Conservation (phyloP, 306 rosid species). For the Acacia crassicarpa region DNA sequence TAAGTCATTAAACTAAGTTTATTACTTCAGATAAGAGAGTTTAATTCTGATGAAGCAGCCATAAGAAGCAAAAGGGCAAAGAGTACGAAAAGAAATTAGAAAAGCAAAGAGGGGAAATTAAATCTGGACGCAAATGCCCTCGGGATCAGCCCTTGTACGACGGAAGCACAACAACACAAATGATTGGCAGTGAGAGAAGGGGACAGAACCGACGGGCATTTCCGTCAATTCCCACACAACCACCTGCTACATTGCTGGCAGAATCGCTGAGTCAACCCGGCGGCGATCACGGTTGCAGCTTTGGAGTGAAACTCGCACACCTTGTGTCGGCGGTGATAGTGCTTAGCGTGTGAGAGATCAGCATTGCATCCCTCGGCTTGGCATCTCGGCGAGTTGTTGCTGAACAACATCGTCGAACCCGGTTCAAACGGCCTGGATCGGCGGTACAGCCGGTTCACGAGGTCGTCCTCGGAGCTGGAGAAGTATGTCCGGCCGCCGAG, state of each 20-base stretch:
- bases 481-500: constrained; percentile 76
- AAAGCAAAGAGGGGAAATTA: constrained; percentile 13
- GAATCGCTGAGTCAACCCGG: constrained; percentile 89
- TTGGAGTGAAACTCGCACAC: constrained; percentile 90
- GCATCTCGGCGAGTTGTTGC: constrained; percentile 48
- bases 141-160: constrained; percentile 26
- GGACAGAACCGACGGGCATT: constrained; percentile 20
- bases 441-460: constrained; percentile 57
- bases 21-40: background rate
- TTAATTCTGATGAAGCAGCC: constrained; percentile 1
- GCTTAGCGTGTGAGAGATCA: constrained; percentile 69
- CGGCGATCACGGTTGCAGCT: constrained; percentile 70
- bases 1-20: background rate
- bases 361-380: constrained; percentile 82
- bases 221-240: background rate
- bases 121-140: constrained; percentile 48
- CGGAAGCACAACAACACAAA: constrained; percentile 5
- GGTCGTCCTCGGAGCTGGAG: constrained; percentile 49
- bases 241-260: constrained; percentile 97
- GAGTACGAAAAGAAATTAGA: background rate
- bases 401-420: constrained; percentile 28
- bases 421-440: constrained; percentile 42
- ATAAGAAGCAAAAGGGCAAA: constrained; percentile 3
- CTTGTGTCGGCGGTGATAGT: constrained; percentile 89
- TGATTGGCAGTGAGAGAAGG: constrained; percentile 20